Base-by-base conservation (phyloP, 805 yeast genomes). In the Candida arabinofermentans region DNA sequence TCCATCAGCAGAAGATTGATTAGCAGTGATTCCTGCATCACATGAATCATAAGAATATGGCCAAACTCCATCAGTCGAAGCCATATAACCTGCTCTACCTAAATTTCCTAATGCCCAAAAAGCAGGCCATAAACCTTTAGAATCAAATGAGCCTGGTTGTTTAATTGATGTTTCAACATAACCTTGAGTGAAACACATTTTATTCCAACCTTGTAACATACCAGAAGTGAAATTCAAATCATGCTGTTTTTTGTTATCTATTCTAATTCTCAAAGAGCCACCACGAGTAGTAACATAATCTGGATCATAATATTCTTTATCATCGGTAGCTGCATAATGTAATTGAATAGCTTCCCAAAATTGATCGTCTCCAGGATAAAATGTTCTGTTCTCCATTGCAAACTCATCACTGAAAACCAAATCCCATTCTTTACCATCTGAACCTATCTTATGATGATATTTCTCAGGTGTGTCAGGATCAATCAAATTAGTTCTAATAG, bases 171-270 rank as follows among this genome's bases (percentile, higher is more conserved):
- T 72, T 57, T 83, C 93, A 36, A 86, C 52, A 32, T 65, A 58
- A 22, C 95, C 95, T 57, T 86, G 85, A 5, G 89, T 79, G 57
- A 81, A 84, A 57, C 96, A 86, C 50, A 86, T 50, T 62, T 81
- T 79, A 62, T 86, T 86, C 96, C 96, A 87, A 30, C 81, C 69
- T 65, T 86, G 95, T n/a, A 87, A 56, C 95, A 86, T 86, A 13
- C 87, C 95, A 1, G 90, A 82, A 49, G 95, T 75, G 65, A 86
- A 86, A 58, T 71, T 77, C 51, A 87, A 66, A 51, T 77, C 70
- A 62, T 86, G 91, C 58, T 81, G 83, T 52, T 74, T 66, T 59
- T 65, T 80, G 2, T 95, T 91, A 54, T 86, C 95, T 75, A 87
- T 63, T 37, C 78, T 68, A 16, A 86, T 55, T 40, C 69, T 65